Evolutionary conservation across 2,329 filamentous ascomycete species (phyloP), one percentile per base, ranked within the genome.

Genomic region (Trichoderma hamatum): DNA sequence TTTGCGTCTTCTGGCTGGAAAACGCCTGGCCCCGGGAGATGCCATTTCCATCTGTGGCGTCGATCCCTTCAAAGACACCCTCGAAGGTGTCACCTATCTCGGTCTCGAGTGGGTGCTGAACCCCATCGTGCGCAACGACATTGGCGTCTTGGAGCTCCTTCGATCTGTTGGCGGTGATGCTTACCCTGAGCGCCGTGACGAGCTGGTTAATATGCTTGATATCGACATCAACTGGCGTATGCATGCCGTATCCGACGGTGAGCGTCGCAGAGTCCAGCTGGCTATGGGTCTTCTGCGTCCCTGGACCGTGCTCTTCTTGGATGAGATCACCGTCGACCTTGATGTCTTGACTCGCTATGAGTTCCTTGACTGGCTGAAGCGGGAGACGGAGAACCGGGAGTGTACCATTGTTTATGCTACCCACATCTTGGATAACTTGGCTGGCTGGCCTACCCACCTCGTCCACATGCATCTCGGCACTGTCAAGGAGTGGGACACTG

Each of bases 41-140:
- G 89, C 90, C 72, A 92, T 99, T 78, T 84, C 83, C 75, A 90
- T 99, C 71, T 91, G 88, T 60, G 93, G 92, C 72, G 88, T 93
- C 60, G 96, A 99, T 80, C 96, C 96, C 10, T 99, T 99, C 87
- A 92, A 93, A 79, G 87, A 94, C 43, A 89, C 90, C 13, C 88
- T 97, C 32, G 92, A 97, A 81, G 96, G 96, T 71, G 95, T 99
- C 36, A 98, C 95, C 26, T 99, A 99, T 80, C 91, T 99, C 9
- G 96, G 96, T 0, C 88, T 97, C 0, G 96, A 99, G 84, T 99
- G 96, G 96, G 96, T 98, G 3, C 87, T 99, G 11, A 98, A 98
- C 83, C 93, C 92, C 60, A 97, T 98, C 75, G 96, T 98, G 59
- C 92, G 95, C 63, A 96, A 91, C 34, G 96, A 99, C 80, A 97